Evolutionary conservation across 2,329 filamentous ascomycete genomes (phyloP).

Genomic region (Colletotrichum sp.): DNA sequence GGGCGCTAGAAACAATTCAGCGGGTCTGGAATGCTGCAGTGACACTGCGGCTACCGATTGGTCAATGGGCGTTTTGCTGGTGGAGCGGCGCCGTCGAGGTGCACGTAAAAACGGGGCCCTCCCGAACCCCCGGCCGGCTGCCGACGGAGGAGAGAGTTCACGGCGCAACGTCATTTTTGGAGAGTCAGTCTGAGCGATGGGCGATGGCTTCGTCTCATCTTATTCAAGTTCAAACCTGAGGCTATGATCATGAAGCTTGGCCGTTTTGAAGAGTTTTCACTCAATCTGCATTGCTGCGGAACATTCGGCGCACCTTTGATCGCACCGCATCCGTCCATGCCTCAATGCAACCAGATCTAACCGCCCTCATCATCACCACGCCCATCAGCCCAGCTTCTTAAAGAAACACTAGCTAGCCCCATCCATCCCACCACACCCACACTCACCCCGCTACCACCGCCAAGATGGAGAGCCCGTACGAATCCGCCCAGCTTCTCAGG

Average conservation of each 20-base stretch:
- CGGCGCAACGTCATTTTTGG: slow-evolving; percentile 1
- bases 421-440: background rate
- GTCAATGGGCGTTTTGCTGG: background rate
- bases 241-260: background rate
- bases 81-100: background rate
- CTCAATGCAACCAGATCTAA: background rate
- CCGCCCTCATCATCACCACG: background rate
- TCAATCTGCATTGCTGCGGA: background rate
- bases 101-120: background rate
- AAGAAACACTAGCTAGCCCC: no score
- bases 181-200: background rate
- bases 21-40: background rate
- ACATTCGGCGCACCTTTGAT: background rate
- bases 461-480: background rate
- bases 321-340: background rate
- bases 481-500: background rate
- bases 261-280: background rate
- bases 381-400: background rate
- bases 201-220: background rate
- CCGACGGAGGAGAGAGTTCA: background rate
- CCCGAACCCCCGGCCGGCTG: background rate
- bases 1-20: background rate
- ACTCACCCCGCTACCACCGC: background rate
- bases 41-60: background rate
- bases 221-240: background rate